Base-by-base conservation (phyloP, 805 yeast species). In the Middelhovenomyces tepae region DNA sequence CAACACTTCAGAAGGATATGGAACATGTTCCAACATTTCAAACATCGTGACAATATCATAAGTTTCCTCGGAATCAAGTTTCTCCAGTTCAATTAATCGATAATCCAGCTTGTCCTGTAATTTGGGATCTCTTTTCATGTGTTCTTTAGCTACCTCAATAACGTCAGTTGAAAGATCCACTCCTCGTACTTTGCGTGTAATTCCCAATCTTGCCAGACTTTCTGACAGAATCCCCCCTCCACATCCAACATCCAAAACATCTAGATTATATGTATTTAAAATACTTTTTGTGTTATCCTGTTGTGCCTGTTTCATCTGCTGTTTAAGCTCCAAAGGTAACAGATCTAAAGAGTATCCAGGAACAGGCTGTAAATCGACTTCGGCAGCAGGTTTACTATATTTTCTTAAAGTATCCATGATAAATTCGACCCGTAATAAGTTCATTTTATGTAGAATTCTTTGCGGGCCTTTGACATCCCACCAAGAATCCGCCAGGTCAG, bases 221-320 rank as follows among this genome's bases (percentile, higher is more conserved):
- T 91, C 99, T 4, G 87, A 64, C 13, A 91, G 60, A 16, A 91
- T 77, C 0, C 98, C 99, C n/a, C 98, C 99, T 13, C 99, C 99
- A 55, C 98, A 91, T 1, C 99, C 99, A 34, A 91, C 75, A 52
- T 91, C 99, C 36, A 91, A 60, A 1, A 76, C 86, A 10, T 56
- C 54, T 33, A 75, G 60, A 28, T 67, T 59, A 35, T 68, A 44
- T 3, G 53, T 38, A 3, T 35, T 38, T 26, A 60, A 57, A 24
- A 16, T 14, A 18, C 25, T 33, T 22, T 28, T 19, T 10, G 16
- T 5, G 18, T 8, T 19, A 16, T 11, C 13, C 7, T 28, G 36
- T 16, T 23, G 17, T 9, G 22, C 28, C 13, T 16, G 11, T 10
- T 16, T 24, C 2, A 7, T 63, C 65, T 36, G 71, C 51, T 29